Percentiles rank a stretch among this genome's conserved stretches.
phyloP scores from a whole-genome alignment of 225 moss, liverwort and hornwort genomes.

The Climacium dendroides region DNA sequence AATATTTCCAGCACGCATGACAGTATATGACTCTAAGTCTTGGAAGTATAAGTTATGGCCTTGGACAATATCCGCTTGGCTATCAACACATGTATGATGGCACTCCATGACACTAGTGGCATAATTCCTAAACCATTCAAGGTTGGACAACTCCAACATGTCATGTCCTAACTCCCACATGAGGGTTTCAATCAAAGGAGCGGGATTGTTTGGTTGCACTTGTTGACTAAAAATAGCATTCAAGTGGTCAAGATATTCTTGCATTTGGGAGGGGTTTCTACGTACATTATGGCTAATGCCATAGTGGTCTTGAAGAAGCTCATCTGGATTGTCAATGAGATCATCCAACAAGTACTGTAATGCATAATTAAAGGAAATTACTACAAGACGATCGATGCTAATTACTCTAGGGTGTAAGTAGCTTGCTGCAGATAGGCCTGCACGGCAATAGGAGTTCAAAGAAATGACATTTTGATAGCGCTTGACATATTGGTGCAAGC shows the following conservation, averaged over 20 bases:
- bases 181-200: background rate
- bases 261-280: background rate
- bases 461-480: background rate
- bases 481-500: background rate
- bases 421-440: background rate
- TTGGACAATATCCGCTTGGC: background rate
- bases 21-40: background rate
- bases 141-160: background rate
- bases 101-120: rapidly evolving
- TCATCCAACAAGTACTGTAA: background rate
- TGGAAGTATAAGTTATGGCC: background rate
- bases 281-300: background rate
- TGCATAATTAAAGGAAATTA: background rate
- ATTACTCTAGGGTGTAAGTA: background rate
- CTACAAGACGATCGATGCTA: background rate
- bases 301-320: background rate
- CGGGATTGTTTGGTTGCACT: background rate
- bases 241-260: background rate
- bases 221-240: background rate
- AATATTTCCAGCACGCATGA: background rate
- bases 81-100: background rate
- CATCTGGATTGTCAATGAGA: background rate
- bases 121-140: background rate
- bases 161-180: background rate
- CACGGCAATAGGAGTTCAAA: background rate